Evolutionary conservation across 2,329 filamentous ascomycete genomes (phyloP).

Genomic region (Nothophoma quercina): DNA sequence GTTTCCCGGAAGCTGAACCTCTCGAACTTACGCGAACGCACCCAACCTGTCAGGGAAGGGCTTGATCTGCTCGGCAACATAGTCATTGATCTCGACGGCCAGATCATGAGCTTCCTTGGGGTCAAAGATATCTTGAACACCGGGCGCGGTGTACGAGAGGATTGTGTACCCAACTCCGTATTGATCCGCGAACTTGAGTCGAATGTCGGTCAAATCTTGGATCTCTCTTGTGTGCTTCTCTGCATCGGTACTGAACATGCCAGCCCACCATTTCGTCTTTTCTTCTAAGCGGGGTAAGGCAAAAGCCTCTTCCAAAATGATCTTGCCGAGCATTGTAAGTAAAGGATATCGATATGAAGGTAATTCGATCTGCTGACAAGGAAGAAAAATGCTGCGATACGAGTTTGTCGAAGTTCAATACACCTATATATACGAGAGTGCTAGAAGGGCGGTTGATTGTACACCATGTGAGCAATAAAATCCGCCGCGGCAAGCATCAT

Average conservation of each 20-base stretch:
- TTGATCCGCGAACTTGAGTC: conserved; percentile 53
- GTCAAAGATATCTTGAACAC: conserved; percentile 58
- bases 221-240: conserved; percentile 67
- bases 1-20: no score
- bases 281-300: conserved; percentile 66
- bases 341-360: neutral
- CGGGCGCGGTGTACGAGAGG: conserved; percentile 58
- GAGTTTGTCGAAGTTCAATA: neutral
- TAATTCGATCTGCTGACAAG: neutral
- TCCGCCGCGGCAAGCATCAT: neutral
- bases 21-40: conserved; percentile 24
- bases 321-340: conserved; percentile 63
- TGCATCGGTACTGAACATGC: conserved; percentile 65
- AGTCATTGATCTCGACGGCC: conserved; percentile 58
- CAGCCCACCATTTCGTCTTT: conserved; percentile 68
- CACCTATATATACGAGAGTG: neutral
- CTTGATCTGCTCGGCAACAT: conserved; percentile 54
- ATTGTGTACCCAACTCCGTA: conserved; percentile 58
- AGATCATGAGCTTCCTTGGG: conserved; percentile 53
- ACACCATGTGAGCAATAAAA: neutral
- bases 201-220: conserved; percentile 55
- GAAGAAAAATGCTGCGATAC: neutral
- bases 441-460: neutral
- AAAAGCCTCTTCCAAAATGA: conserved; percentile 69
- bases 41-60: conserved; percentile 53